Evolutionary conservation across 176 grass and related monocot genomes (phyloP).

Genomic region (sorghum (Sorghum bicolor)): DNA sequence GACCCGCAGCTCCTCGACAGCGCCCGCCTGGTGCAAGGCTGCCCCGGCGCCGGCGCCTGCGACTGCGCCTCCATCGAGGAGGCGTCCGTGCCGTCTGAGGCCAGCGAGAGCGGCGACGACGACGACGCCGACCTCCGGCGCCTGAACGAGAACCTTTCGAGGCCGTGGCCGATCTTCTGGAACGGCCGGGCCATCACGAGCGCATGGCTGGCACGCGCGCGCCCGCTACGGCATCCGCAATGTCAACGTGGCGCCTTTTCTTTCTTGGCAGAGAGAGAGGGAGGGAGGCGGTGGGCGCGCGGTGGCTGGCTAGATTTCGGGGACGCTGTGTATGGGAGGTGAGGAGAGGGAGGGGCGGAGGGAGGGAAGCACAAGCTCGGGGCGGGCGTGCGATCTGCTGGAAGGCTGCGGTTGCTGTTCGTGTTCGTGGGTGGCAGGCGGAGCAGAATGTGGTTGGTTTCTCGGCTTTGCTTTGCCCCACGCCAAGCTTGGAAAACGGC

Average conservation of each 20-base stretch:
- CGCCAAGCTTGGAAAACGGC: conserved; percentile 15
- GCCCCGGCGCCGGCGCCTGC: neutral
- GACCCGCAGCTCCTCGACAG: conserved; percentile 42
- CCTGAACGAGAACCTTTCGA: conserved; percentile 50
- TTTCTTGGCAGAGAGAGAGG: neutral
- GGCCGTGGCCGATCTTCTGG: conserved; percentile 50
- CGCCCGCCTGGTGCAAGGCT: conserved; percentile 24
- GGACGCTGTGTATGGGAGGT: conserved; percentile 32
- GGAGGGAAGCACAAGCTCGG: neutral
- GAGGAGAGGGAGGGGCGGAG: neutral
- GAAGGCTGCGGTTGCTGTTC: neutral
- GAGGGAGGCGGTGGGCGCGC: neutral
- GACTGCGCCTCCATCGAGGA: conserved; percentile 23
- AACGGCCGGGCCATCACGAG: conserved; percentile 49
- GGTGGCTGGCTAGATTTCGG: conserved; percentile 39
- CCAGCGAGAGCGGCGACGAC: neutral
- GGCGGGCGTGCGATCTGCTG: neutral
- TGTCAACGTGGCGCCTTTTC: conserved; percentile 21
- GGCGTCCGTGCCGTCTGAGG: conserved; percentile 17
- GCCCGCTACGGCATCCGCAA: neutral
- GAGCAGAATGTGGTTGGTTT: conserved; percentile 15
- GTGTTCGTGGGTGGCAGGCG: neutral
- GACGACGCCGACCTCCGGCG: conserved; percentile 37
- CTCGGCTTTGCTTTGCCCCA: neutral
- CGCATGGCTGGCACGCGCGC: conserved; percentile 24